Percentiles rank a stretch among this genome's conserved stretches.
phyloP scores from a whole-genome alignment of 129 eudicot genomes.

The Artemisia annua region DNA sequence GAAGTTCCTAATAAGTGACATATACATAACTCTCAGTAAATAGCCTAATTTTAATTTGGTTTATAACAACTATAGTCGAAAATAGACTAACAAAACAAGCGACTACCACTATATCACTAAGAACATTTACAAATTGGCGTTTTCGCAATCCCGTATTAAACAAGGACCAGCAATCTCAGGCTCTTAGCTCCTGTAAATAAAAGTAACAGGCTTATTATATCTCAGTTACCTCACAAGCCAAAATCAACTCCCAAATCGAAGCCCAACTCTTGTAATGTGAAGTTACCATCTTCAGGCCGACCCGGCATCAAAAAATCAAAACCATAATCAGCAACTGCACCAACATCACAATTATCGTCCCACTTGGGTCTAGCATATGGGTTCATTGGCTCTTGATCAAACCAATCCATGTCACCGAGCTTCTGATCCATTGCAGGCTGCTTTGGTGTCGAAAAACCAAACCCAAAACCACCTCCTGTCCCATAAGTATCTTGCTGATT shows the following conservation, averaged over 20 bases:
- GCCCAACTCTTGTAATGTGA: conserved; percentile 37
- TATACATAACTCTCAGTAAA: background rate
- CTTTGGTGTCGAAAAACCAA: background rate
- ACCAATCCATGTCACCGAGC: background rate
- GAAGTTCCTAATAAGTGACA: too few species aligned
- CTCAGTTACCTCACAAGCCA: background rate
- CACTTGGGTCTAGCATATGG: background rate
- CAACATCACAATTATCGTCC: background rate
- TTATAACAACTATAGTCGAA: background rate
- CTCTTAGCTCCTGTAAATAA: background rate
- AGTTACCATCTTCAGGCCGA: conserved; percentile 52
- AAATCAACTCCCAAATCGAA: conserved; percentile 37
- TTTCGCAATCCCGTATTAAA: background rate
- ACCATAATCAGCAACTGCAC: conserved; percentile 24
- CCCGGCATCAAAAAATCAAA: conserved; percentile 71
- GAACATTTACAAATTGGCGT: background rate
- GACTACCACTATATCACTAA: background rate
- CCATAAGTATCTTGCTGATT: background rate
- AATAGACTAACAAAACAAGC: background rate
- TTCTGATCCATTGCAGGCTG: background rate
- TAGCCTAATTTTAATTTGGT: background rate
- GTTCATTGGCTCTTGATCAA: background rate
- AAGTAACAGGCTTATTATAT: background rate
- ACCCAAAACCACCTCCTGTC: background rate
- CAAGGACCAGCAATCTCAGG: background rate